phyloP scores from a whole-genome alignment of 306 rosid species.

The Glycine soja region DNA sequence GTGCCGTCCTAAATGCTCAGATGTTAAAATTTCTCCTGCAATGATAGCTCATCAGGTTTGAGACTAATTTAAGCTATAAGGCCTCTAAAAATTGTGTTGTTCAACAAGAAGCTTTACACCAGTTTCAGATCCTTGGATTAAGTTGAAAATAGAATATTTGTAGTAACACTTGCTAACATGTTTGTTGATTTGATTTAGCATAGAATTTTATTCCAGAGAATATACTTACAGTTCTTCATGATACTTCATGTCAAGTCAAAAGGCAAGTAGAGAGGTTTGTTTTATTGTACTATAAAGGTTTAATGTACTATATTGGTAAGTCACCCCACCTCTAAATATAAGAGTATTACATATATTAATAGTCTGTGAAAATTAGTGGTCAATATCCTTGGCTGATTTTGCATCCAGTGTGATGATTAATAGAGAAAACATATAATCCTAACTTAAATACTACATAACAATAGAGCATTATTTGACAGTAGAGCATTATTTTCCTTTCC shows the following conservation, averaged over 20 bases:
- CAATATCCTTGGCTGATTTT: conserved; percentile 11
- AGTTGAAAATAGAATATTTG: neutral
- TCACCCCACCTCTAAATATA: conserved; percentile 24
- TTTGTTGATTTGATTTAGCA: conserved; percentile 30
- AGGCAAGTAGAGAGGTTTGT: conserved; percentile 79
- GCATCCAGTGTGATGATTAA: conserved; percentile 89
- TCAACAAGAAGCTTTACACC: neutral
- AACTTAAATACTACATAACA: too few relatives aligned
- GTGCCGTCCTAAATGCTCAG: conserved; percentile 79
- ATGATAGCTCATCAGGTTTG: conserved; percentile 85
- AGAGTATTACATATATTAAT: conserved; percentile 17
- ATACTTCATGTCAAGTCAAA: conserved; percentile 68
- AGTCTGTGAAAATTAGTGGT: conserved; percentile 6
- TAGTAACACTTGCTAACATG: conserved; percentile 16
- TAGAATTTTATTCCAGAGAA: conserved; percentile 22
- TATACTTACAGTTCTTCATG: conserved; percentile 21
- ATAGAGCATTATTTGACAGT: too few relatives aligned
- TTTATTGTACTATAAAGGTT: conserved; percentile 76
- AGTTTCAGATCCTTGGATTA: conserved; percentile 29
- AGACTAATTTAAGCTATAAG: conserved; percentile 14
- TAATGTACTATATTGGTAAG: conserved; percentile 81
- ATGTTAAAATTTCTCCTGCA: conserved; percentile 74
- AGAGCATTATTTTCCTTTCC: too few relatives aligned
- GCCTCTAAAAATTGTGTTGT: neutral
- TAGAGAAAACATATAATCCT: too few relatives aligned